phyloP scores from a whole-genome alignment of 805 yeast species.

The Nakazawaea populi region DNA sequence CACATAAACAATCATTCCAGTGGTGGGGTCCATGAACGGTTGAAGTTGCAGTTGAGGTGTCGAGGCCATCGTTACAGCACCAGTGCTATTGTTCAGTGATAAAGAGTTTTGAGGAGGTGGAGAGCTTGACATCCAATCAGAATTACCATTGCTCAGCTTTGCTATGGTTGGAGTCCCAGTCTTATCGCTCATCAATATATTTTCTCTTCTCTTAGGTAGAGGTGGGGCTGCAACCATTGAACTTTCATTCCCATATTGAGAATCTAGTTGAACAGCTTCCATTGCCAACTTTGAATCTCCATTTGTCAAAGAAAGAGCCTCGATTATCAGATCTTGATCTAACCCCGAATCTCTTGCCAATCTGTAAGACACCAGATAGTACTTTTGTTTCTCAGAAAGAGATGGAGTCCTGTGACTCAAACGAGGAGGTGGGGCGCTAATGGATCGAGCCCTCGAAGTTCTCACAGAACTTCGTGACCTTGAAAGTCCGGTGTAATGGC shows the following conservation, averaged over 20 bases:
- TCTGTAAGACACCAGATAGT: conserved; percentile 39
- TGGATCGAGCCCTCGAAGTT: not conserved
- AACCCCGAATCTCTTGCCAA: conserved; percentile 51
- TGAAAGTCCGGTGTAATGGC: conserved; percentile 4
- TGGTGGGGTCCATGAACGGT: conserved; percentile 67
- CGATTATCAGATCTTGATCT: conserved; percentile 52
- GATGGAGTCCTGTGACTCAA: conserved; percentile 49
- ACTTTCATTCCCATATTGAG: conserved; percentile 14
- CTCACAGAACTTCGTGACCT: conserved; percentile 16
- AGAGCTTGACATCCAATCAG: conserved; percentile 5
- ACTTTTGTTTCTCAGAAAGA: conserved; percentile 46
- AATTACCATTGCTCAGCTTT: conserved; percentile 20
- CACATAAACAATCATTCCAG: conserved; percentile 61
- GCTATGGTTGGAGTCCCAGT: conserved; percentile 25
- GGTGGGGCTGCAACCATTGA: conserved; percentile 39
- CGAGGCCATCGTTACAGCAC: conserved; percentile 15
- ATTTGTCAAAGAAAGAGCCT: conserved; percentile 51
- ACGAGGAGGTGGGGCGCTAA: conserved; percentile 25
- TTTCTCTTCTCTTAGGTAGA: conserved; percentile 34
- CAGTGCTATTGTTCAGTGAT: conserved; percentile 19
- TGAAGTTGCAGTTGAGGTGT: conserved; percentile 38
- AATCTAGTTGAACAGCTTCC: conserved; percentile 38
- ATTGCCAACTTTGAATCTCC: conserved; percentile 60
- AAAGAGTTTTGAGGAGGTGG: conserved; percentile 13
- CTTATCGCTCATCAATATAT: conserved; percentile 23